Evolutionary conservation across 805 yeast genomes (phyloP).

Genomic region (Starmerella sp.): DNA sequence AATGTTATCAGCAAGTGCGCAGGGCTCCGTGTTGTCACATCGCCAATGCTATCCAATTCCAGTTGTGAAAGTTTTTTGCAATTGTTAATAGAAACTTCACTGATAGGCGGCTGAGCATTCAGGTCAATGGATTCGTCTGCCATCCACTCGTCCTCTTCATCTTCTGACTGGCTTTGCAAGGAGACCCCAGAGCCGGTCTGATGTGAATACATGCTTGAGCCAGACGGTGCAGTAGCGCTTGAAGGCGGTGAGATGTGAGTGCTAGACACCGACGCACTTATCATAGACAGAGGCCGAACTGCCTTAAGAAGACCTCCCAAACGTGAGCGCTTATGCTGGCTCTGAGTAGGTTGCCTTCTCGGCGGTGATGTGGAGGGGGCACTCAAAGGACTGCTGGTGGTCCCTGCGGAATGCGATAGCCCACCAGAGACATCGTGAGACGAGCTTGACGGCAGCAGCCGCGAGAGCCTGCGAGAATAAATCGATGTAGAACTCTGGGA

Average conservation of each 20-base stretch:
- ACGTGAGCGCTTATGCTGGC: slow-evolving; percentile 24
- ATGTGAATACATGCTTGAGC: slow-evolving; percentile 1
- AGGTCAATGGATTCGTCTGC: slow-evolving; percentile 9
- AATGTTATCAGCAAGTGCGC: background rate
- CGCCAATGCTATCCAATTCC: background rate
- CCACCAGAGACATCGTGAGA: slow-evolving; percentile 8
- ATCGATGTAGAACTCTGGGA: slow-evolving; percentile 20
- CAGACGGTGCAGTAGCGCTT: background rate
- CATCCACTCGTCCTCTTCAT: slow-evolving; percentile 4
- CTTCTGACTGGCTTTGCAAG: slow-evolving; percentile 5
- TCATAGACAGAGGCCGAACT: slow-evolving; percentile 32
- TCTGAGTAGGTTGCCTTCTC: background rate
- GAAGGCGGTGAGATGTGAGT: slow-evolving; percentile 1
- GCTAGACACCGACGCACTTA: slow-evolving; percentile 10
- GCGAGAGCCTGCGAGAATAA: slow-evolving; percentile 15
- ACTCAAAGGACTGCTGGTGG: background rate
- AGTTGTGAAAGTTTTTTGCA: background rate
- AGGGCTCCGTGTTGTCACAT: background rate
- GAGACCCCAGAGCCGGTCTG: slow-evolving; percentile 1
- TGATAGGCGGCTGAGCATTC: background rate
- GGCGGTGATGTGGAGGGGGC: slow-evolving; percentile 1
- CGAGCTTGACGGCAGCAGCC: slow-evolving; percentile 11
- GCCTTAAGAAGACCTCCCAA: slow-evolving; percentile 33
- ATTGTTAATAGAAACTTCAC: slow-evolving; percentile 6
- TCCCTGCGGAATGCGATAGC: background rate